Evolutionary conservation across 1,284 basidiomycete genomes (phyloP), one percentile per base, ranked within the genome.

Genomic region (Spongispora temasekensis): DNA sequence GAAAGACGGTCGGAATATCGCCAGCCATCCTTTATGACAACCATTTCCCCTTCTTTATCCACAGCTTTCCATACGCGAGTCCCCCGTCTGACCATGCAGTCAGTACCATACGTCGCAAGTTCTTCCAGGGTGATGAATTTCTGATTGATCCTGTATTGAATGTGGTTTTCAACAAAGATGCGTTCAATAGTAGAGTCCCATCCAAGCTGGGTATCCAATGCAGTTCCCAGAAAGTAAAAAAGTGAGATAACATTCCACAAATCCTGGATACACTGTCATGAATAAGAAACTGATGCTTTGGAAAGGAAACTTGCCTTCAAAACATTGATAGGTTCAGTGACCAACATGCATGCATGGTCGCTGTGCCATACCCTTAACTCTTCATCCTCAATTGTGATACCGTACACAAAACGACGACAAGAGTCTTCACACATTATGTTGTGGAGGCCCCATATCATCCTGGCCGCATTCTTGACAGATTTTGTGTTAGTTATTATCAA

Each of bases 171-270:
- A 17, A 13, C 19, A 1, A 0, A 1, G 8, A 58, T 21, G 28
- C 48, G 58, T n/a, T 54, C 2, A 25, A 67, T 8, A 5, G 48
- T 67, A n/a, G 64, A 58, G 28, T 66, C 66, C 66, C 66, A 66
- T 32, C 66, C 66, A 13, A 66, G 56, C 6, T 35, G 9, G 1
- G 25, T n/a, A 21, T 44, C 52, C 10, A n/a, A 23, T 19, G 31
- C 7, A 13, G 64, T 31, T 63, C 32, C 32, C 5, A 50, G 56
- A 32, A 44, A 42, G 62, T 63, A 21, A 60, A 60, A 12, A 31
- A 25, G n/a, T 59, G 58, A n/a, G 4, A 50, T 50, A 5, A 27
- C 3, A 10, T 17, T 13, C 25, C 2, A 17, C 23, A 48, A 48
- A 5, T 48, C 25, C 44, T 48, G 44, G 15, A 48, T 48, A 19